Percentiles rank a stretch among this genome's conserved stretches.
Conservation (phyloP, 371 early-diverging fungal genomes). For the Mucor piriformis region DNA sequence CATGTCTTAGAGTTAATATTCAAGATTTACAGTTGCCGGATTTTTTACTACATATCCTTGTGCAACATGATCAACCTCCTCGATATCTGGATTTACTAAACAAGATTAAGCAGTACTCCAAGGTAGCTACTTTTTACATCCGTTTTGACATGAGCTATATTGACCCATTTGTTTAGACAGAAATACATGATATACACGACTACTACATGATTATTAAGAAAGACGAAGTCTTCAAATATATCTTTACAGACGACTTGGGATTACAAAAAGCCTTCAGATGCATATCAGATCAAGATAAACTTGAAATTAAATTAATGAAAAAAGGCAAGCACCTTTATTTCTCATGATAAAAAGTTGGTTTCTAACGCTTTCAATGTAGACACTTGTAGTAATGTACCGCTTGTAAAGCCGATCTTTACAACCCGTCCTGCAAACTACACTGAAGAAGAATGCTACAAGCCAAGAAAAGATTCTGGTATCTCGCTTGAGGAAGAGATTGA, state of each 20-base stretch:
- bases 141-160: neutral
- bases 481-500: constrained; percentile 16
- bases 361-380: no score
- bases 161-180: neutral
- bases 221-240: constrained; percentile 7
- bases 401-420: constrained; percentile 20
- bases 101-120: constrained; percentile 17
- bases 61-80: constrained; percentile 21
- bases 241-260: constrained; percentile 22
- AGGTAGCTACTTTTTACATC: constrained; percentile 7
- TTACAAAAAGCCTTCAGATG: constrained; percentile 22
- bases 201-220: constrained; percentile 22
- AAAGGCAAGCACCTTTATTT: neutral
- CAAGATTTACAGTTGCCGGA: constrained; percentile 18
- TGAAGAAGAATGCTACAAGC: neutral
- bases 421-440: neutral
- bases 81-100: constrained; percentile 18
- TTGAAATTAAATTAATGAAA: constrained; percentile 21
- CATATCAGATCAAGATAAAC: constrained; percentile 14
- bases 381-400: constrained; percentile 1
- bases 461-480: constrained; percentile 39
- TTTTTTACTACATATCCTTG: constrained; percentile 22
- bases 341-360: no score
- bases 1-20: constrained; percentile 20
- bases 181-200: constrained; percentile 5